phyloP scores from a whole-genome alignment of 2,329 filamentous ascomycete genomes.

The Penicillium rolfsii region DNA sequence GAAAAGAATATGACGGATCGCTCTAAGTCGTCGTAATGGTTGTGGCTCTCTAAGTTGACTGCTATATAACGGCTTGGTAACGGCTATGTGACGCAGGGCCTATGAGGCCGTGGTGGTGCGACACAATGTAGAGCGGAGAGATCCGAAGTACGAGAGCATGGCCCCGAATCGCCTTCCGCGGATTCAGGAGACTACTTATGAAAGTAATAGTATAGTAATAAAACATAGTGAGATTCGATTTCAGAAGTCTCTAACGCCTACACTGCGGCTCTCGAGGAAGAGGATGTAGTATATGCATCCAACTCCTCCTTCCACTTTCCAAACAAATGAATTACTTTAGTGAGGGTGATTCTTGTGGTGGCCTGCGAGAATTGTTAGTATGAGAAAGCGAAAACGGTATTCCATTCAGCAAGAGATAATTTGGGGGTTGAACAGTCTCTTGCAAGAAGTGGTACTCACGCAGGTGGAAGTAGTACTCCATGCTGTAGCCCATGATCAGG shows the following conservation, averaged over 20 bases:
- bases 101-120: background rate
- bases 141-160: background rate
- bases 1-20: too few species aligned
- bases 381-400: background rate
- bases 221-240: conserved; percentile 28
- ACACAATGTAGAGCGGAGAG: background rate
- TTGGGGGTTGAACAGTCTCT: background rate
- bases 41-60: too few species aligned
- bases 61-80: too few species aligned
- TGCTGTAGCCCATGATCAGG: conserved; percentile 82
- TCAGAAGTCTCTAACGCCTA: conserved; percentile 30
- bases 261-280: conserved; percentile 37
- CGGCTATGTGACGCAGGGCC: too few species aligned
- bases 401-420: background rate
- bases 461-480: conserved; percentile 99
- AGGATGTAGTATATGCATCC: conserved; percentile 48
- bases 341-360: conserved; percentile 99
- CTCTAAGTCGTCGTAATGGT: too few species aligned
- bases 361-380: conserved; percentile 58
- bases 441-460: conserved; percentile 64
- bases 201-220: conserved; percentile 13
- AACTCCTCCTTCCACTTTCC: conserved; percentile 32
- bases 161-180: background rate
- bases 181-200: background rate
- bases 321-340: conserved; percentile 57